phyloP scores from a whole-genome alignment of 2,329 filamentous ascomycete species.

The Colletotrichum gloeosporioides region DNA sequence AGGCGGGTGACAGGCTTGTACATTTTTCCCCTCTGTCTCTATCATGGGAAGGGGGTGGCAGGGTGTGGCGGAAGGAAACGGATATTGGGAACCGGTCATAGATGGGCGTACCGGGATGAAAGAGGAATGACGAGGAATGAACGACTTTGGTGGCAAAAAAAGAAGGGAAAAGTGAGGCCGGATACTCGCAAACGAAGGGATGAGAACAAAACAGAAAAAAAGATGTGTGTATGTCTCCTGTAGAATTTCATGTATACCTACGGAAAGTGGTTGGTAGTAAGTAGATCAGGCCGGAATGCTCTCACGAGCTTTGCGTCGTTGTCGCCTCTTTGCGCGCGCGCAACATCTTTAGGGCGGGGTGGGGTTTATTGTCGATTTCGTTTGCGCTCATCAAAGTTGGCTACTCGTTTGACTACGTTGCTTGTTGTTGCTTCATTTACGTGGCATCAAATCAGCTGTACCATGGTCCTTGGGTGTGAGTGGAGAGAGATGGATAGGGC shows the following conservation, averaged over 20 bases:
- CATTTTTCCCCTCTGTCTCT: neutral
- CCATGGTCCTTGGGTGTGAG: neutral
- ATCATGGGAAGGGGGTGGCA: neutral
- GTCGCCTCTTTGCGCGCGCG: neutral
- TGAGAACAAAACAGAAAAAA: constrained; percentile 6
- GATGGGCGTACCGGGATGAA: constrained; percentile 3
- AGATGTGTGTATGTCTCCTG: neutral
- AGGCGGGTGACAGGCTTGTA: neutral
- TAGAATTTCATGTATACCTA: constrained; percentile 20
- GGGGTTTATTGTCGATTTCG: neutral
- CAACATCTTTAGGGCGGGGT: neutral
- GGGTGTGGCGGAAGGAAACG: neutral
- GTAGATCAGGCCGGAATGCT: constrained; percentile 24
- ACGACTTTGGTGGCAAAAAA: neutral
- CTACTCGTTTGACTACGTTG: neutral
- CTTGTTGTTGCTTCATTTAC: neutral
- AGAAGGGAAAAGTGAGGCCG: neutral
- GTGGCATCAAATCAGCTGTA: neutral
- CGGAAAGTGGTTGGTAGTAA: constrained; percentile 5
- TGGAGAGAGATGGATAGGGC: neutral
- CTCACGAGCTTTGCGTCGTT: constrained; percentile 25
- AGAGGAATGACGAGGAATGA: neutral
- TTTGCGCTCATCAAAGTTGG: neutral
- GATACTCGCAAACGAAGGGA: constrained; percentile 19
- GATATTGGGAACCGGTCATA: constrained; percentile 6